Conservation (phyloP, 495 filamentous ascomycete species). For the Trichoderma asperelloides region DNA sequence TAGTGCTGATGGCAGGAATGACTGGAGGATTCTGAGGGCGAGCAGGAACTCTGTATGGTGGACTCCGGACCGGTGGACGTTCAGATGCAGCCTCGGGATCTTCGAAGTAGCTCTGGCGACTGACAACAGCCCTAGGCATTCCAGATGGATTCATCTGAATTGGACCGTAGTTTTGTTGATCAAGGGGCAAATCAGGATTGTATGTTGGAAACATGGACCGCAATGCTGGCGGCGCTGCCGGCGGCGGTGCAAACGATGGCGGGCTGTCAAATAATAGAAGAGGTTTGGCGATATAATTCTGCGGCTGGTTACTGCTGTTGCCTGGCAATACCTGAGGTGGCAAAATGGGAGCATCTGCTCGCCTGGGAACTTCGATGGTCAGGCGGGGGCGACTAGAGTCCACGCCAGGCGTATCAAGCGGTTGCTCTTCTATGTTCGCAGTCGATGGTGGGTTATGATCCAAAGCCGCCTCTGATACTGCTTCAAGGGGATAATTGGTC, state of each 20-base stretch:
- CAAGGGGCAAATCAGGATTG: constrained; percentile 58
- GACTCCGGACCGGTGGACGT: constrained; percentile 14
- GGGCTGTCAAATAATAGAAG: constrained; percentile 25
- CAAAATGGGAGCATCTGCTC: constrained; percentile 41
- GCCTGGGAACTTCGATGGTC: constrained; percentile 28
- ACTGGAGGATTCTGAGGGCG: constrained; percentile 34
- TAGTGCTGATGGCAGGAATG: constrained; percentile 37
- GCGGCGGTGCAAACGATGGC: constrained; percentile 23
- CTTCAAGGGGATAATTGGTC: constrained; percentile 13
- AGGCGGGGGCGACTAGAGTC: constrained; percentile 19
- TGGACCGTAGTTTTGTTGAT: constrained; percentile 61
- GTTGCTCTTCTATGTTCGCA: constrained; percentile 23
- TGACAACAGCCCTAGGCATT: constrained; percentile 48
- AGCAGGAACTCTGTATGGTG: not conserved
- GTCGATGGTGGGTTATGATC: constrained; percentile 26
- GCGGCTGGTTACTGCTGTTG: constrained; percentile 35
- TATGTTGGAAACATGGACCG: constrained; percentile 73
- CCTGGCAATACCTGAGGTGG: constrained; percentile 41
- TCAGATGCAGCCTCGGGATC: constrained; percentile 17
- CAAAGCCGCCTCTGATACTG: constrained; percentile 16
- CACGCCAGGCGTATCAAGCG: constrained; percentile 19
- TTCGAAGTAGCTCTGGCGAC: constrained; percentile 40
- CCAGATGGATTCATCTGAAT: constrained; percentile 44
- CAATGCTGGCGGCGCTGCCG: constrained; percentile 25
- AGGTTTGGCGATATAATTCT: constrained; percentile 41